Conservation (phyloP, 768 basidiomycete species). For the Boletus insuetus region DNA sequence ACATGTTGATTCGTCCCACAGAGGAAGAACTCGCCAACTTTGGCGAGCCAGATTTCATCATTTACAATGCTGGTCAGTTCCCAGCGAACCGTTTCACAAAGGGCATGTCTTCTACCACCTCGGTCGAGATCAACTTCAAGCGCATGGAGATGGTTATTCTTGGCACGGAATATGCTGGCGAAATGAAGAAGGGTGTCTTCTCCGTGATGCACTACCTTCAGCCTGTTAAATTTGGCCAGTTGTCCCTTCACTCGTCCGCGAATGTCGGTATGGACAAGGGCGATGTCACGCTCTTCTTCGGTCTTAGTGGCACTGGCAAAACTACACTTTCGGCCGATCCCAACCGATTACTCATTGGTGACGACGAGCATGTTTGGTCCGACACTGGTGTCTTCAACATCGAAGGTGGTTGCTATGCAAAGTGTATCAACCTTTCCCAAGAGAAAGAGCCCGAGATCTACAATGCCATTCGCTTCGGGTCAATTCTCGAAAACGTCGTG, state of each 20-base stretch:
- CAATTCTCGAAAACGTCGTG: constrained; percentile 98
- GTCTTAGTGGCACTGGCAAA: constrained; percentile 97
- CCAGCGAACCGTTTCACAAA: constrained; percentile 99
- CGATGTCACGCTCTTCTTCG: constrained; percentile 98
- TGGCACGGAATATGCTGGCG: constrained; percentile 95
- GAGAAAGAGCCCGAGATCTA: constrained; percentile 99
- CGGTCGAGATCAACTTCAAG: constrained; percentile 99
- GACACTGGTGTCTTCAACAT: constrained; percentile 99
- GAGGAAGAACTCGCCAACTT: constrained; percentile 91
- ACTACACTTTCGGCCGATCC: constrained; percentile 98
- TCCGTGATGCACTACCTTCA: constrained; percentile 99
- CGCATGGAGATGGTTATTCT: constrained; percentile 99
- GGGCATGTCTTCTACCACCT: constrained; percentile 99
- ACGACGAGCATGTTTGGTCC: constrained; percentile 99
- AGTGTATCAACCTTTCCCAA: constrained; percentile 92
- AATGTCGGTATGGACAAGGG: constrained; percentile 87
- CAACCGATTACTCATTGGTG: constrained; percentile 89
- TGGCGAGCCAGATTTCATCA: constrained; percentile 98
- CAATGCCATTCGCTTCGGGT: constrained; percentile 91
- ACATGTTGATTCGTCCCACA: constrained; percentile 99
- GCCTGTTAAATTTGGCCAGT: constrained; percentile 97
- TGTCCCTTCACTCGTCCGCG: constrained; percentile 96
- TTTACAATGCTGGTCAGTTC: constrained; percentile 99
- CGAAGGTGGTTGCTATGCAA: constrained; percentile 99
- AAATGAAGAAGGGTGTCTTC: constrained; percentile 99